Base-by-base conservation (phyloP, 345 rosid genomes). In the Gynandropsis gynandra region DNA sequence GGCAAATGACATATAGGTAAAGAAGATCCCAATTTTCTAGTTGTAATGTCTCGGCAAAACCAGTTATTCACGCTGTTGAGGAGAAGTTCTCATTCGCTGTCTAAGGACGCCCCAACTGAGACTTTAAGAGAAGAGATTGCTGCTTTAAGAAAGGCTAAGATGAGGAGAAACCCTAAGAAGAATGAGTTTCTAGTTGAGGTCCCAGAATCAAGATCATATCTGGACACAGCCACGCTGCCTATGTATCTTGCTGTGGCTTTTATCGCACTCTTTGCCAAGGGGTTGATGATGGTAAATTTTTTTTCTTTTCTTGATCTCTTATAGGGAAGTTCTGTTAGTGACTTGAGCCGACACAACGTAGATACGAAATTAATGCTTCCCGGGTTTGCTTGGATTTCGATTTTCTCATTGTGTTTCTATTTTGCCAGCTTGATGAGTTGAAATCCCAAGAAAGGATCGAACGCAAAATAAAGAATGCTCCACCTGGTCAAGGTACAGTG, bases 391-490 rank as follows among this genome's bases (percentile, higher is more conserved):
- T 14, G 1, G 21, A 37, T 2, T 56, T 6, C 16, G n/a, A 31
- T 42, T 46, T n/a, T 31, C 1, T 37, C 0, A 19, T 9, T 52
- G 10, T 43, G 62, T 29, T 52, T 45, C 57, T 59, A 40, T 24
- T 2, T 34, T 49, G 16, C 1, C 57, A 87, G 96, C 56, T 79
- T 6, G 96, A 92, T 64, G 95, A 84, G 6, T 80, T 84, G 0
- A 77, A 74, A 59, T 82, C 89, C 11, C 95, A 92, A 73, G 96
- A 92, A 74, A 76, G 64, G 71, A 84, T 84, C 49, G 98, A 92
- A 63, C 77, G 79, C 40, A 84, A 77, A 72, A 92, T 87, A 58
- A 76, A 78, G 63, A 72, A 87, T 52, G 85, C 93, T 68, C 98
- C 93, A 52, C 65, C 72, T 15, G 95, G 79, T 58, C 87, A 77